Conservation (phyloP, 345 rosid species). For the Dipteronia dyeriana region DNA sequence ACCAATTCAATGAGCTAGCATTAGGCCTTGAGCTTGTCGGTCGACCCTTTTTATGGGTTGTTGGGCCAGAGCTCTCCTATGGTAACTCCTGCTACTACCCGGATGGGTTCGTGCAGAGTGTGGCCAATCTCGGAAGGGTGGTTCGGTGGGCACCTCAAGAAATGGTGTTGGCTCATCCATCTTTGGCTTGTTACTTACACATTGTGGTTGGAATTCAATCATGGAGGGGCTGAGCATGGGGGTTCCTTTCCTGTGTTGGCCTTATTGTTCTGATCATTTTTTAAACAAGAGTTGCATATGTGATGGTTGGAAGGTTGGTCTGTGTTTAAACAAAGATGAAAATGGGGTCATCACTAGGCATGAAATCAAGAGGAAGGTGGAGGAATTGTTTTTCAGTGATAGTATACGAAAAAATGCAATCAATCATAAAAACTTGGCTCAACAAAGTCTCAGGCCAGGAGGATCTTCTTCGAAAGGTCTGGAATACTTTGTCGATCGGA, state of each 20-base stretch:
- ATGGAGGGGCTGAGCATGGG: constrained; percentile 36
- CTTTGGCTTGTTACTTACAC: constrained; percentile 38
- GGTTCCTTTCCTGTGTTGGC: constrained; percentile 40
- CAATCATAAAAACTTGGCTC: constrained; percentile 15
- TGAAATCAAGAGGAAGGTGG: constrained; percentile 25
- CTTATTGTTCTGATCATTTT: constrained; percentile 33
- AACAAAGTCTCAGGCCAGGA: constrained; percentile 10
- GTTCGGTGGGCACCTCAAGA: constrained; percentile 44
- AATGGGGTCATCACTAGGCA: constrained; percentile 23
- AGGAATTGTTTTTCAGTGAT: constrained; percentile 11
- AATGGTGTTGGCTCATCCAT: constrained; percentile 39
- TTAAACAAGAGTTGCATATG: constrained; percentile 28
- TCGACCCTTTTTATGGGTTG: constrained; percentile 32
- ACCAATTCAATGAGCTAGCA: constrained; percentile 25
- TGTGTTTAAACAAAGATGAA: constrained; percentile 14
- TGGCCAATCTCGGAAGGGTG: constrained; percentile 9
- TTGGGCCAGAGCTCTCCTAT: constrained; percentile 8
- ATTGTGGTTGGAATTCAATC: constrained; percentile 47
- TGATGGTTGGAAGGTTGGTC: constrained; percentile 29
- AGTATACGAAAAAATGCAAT: neutral
- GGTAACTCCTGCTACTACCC: constrained; percentile 12
- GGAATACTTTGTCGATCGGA: constrained; percentile 3
- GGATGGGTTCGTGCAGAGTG: constrained; percentile 26
- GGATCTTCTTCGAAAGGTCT: constrained; percentile 19
- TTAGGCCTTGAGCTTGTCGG: constrained; percentile 19